Base-by-base conservation (phyloP, 176 grass and related monocot species). In the Dendrocalamus sinicus region DNA sequence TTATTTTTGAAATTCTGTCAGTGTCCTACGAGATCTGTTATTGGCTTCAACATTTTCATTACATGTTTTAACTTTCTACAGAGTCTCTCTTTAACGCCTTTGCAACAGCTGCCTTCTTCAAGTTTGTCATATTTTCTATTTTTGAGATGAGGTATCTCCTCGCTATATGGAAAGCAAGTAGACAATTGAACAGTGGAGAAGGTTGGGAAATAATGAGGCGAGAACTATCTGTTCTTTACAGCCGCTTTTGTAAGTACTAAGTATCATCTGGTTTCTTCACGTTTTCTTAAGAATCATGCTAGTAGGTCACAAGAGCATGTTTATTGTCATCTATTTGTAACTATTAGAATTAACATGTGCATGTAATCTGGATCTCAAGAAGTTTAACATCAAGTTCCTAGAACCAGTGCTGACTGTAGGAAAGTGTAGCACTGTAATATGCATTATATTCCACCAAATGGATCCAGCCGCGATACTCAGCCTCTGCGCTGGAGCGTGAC, bases 81-180 rank as follows among this genome's bases (percentile, higher is more conserved):
- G 97, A 99, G 80, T 99, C 97, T 17, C 93, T 99, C 64, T 99
- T 99, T 80, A 99, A 99, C n/a, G 97, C 97, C 85, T 99, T 96
- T 35, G 97, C 93, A 47, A 99, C 97, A 19, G 97, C 97, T 22
- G 97, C 97, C 35, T 99, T 99, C 85, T 99, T 99, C 89, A 99
- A 99, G 76, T 99, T 99, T 37, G 97, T 99, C 7, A 90, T 99
- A 73, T 99, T 99, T 81, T 99, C 97, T 77, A 99, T 99, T 73
- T 99, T 99, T 80, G 97, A 99, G 81, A 96, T 99, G 97, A 92
- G 97, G 80, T 99, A 99, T 84, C 94, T 99, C 64, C 92, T 99
- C 45, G 89, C 93, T 24, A 99, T 99, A 92, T 99, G 97, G 97
- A 99, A 96, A 88, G 94, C 97, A 53, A 94, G 90, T 78, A 93